These are phyloP conservation scores for Botrytis fragariae DNA, from an alignment of 2,329 filamentous ascomycete species.

Conservation along the genomic window DNA sequence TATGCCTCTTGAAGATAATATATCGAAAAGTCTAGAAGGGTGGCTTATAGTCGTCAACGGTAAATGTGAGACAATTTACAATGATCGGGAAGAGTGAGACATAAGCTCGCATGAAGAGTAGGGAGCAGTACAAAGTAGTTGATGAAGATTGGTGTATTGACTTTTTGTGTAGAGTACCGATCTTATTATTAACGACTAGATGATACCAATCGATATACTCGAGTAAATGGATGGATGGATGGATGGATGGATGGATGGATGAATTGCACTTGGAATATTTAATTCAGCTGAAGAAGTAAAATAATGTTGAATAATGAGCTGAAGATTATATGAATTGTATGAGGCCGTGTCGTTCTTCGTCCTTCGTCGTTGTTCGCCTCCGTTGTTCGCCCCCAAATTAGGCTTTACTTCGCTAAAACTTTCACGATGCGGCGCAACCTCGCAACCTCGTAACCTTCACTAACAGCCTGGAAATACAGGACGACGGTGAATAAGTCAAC, in stretches of 20 bases:
- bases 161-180: neutral
- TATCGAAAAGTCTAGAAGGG: slow-evolving; percentile 17
- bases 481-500: neutral
- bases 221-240: neutral
- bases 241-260: too few relatives aligned
- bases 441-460: too few relatives aligned
- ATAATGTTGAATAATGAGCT: neutral
- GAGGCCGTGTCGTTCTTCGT: neutral
- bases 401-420: slow-evolving; percentile 2
- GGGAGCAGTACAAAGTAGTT: neutral
- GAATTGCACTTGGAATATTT: neutral
- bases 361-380: neutral
- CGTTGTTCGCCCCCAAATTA: neutral
- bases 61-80: slow-evolving; percentile 11
- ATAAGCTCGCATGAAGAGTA: neutral
- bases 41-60: neutral
- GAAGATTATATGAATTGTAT: neutral
- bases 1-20: neutral
- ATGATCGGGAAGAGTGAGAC: slow-evolving; percentile 15
- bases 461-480: neutral
- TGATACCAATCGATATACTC: neutral
- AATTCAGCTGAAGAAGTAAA: neutral
- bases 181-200: neutral
- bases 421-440: neutral
- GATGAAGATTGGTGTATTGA: neutral